These are phyloP conservation scores for Elongisporangium anandrum DNA, from an alignment of 352 stramenopile genomes.

Conservation along the genomic window DNA sequence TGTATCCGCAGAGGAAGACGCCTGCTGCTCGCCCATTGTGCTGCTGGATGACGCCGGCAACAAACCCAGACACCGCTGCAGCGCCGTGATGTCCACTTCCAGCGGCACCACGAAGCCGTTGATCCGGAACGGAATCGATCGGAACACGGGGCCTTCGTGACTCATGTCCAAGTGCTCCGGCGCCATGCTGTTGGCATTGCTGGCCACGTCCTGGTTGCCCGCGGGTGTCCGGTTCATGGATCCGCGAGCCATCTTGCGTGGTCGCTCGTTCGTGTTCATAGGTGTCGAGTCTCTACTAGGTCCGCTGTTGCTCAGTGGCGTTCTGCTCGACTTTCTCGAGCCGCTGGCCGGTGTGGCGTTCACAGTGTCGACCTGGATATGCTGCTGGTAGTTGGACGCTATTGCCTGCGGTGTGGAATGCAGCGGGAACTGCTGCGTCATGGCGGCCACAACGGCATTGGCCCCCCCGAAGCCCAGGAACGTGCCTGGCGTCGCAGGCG, in stretches of 20 bases:
- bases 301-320: constrained; percentile 18
- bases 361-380: constrained; percentile 22
- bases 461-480: constrained; percentile 25
- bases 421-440: constrained; percentile 18
- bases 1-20: background rate
- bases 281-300: constrained; percentile 10
- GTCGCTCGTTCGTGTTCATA: constrained; percentile 22
- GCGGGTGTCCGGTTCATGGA: constrained; percentile 5
- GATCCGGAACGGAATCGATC: constrained; percentile 66
- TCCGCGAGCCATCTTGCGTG: constrained; percentile 37
- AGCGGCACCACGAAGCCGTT: constrained; percentile 68
- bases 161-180: constrained; percentile 17
- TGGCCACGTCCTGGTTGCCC: constrained; percentile 3
- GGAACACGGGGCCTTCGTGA: constrained; percentile 42
- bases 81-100: constrained; percentile 58
- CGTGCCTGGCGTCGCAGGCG: constrained; percentile 13
- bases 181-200: constrained; percentile 7
- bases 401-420: constrained; percentile 16
- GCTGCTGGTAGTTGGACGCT: background rate
- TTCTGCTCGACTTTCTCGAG: constrained; percentile 8
- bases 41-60: constrained; percentile 11
- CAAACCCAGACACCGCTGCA: constrained; percentile 47
- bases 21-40: background rate
- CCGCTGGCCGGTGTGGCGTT: constrained; percentile 15
- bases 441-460: constrained; percentile 3